These are phyloP conservation scores for Russula dissimulans DNA, from an alignment of 768 basidiomycete genomes.

Conservation along the genomic window DNA sequence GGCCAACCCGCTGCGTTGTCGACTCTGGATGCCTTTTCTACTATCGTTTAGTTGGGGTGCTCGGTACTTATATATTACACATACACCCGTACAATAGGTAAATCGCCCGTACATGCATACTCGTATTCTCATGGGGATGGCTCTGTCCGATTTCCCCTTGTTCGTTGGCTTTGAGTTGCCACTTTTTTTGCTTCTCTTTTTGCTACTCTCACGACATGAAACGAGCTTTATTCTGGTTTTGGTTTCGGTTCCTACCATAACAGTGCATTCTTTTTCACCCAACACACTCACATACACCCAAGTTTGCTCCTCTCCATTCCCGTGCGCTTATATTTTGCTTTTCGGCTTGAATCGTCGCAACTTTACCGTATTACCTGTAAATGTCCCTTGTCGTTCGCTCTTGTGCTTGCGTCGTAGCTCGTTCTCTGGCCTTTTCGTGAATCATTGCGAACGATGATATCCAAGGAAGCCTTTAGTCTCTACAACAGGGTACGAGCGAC, in stretches of 20 bases:
- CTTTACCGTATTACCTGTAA: not conserved
- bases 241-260: not conserved
- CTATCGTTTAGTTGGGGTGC: not conserved
- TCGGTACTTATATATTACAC: not conserved
- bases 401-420: not conserved
- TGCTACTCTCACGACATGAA: conserved; percentile 4
- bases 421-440: not conserved
- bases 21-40: not conserved
- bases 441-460: not conserved
- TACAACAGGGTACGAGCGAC: not conserved
- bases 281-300: conserved; percentile 6
- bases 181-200: not conserved
- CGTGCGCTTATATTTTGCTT: not conserved
- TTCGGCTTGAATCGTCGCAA: conserved; percentile 7
- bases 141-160: not conserved
- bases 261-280: not conserved
- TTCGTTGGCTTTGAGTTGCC: not conserved
- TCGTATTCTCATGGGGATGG: not conserved
- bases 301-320: not conserved
- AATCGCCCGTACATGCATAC: not conserved
- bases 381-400: not conserved
- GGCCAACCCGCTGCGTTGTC: not conserved
- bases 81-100: conserved; percentile 14
- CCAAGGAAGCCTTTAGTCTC: not conserved
- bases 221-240: not conserved